These are phyloP conservation scores for Venturia aucupariae DNA, from an alignment of 2,329 filamentous ascomycete species.

Conservation along the genomic window DNA sequence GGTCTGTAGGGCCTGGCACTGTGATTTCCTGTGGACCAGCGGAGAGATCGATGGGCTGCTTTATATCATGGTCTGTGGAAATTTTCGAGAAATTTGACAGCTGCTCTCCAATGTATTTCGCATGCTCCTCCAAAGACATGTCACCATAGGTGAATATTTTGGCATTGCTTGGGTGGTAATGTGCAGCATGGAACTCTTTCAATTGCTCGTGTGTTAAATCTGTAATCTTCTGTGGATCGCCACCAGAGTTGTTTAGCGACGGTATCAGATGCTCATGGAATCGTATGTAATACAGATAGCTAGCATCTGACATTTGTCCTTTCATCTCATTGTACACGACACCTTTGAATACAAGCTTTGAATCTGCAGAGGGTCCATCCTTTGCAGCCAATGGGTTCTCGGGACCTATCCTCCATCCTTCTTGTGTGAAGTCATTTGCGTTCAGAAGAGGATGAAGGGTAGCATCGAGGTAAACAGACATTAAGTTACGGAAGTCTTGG, in stretches of 20 bases:
- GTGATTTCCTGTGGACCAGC: constrained; percentile 59
- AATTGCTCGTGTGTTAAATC: constrained; percentile 88
- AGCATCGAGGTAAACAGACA: constrained; percentile 94
- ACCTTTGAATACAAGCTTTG: constrained; percentile 80
- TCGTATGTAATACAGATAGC: constrained; percentile 89
- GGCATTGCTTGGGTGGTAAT: constrained; percentile 96
- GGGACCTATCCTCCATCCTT: constrained; percentile 92
- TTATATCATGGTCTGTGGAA: constrained; percentile 61
- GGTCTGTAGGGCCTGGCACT: constrained; percentile 74
- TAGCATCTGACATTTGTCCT: constrained; percentile 94
- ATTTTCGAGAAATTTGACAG: constrained; percentile 66
- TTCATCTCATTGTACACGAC: constrained; percentile 99
- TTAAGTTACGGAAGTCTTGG: constrained; percentile 90
- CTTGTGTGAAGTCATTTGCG: constrained; percentile 85
- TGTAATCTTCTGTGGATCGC: constrained; percentile 92
- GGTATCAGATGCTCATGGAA: constrained; percentile 95
- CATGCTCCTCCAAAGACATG: constrained; percentile 73
- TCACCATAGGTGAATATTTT: constrained; percentile 95
- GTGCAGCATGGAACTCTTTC: constrained; percentile 76
- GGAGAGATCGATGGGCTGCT: constrained; percentile 62
- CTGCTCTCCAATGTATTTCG: constrained; percentile 67
- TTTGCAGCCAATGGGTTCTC: constrained; percentile 59
- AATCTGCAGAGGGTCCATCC: constrained; percentile 30
- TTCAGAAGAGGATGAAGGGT: constrained; percentile 86
- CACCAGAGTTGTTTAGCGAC: constrained; percentile 90